Conservation (phyloP, 495 filamentous ascomycete species). For the Aspergillus bertholletiae region DNA sequence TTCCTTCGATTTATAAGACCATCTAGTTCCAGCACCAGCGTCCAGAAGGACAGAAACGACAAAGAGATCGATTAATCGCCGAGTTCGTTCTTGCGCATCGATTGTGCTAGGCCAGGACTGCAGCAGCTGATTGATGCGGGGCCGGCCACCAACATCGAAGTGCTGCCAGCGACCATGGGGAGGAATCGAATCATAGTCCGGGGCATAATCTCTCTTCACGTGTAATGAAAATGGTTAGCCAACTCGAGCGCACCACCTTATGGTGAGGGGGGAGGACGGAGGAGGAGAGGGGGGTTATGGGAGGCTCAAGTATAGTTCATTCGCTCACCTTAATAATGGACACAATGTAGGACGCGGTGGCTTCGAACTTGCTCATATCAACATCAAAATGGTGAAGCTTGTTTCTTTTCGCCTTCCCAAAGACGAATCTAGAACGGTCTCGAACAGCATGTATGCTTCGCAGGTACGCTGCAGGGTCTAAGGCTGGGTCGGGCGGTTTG, state of each 20-base stretch:
- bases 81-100: conserved; percentile 60
- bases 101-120: conserved; percentile 58
- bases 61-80: conserved; percentile 64
- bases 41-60: conserved; percentile 67
- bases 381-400: conserved; percentile 87
- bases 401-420: conserved; percentile 74
- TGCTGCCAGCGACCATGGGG: conserved; percentile 71
- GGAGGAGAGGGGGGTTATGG: conserved; percentile 2
- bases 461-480: conserved; percentile 91
- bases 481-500: conserved; percentile 78
- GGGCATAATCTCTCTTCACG: conserved; percentile 77
- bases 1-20: conserved; percentile 86
- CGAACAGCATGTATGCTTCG: conserved; percentile 86
- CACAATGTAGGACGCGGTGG: conserved; percentile 88
- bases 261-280: not conserved
- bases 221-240: conserved; percentile 14
- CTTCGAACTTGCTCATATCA: conserved; percentile 80
- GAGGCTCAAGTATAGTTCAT: not conserved
- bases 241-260: not conserved
- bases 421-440: conserved; percentile 68
- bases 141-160: conserved; percentile 65
- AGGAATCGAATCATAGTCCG: conserved; percentile 78
- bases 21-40: conserved; percentile 61
- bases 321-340: conserved; percentile 87
- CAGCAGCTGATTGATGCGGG: conserved; percentile 64